Evolutionary conservation across 2,329 filamentous ascomycete genomes (phyloP).

Genomic region (Phialophora expanda): DNA sequence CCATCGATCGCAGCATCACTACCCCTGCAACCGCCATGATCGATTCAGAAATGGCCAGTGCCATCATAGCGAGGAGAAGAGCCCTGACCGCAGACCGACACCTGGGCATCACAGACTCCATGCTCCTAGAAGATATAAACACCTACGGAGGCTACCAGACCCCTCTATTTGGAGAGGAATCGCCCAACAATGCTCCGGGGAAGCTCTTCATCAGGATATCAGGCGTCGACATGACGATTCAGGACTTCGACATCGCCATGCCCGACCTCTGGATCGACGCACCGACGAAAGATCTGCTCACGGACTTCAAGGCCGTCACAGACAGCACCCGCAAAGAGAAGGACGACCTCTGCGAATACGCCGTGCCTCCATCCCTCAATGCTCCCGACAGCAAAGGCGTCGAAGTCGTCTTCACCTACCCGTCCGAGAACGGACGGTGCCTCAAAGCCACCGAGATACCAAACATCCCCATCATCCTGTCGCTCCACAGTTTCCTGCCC

Average conservation of each 20-base stretch:
- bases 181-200: slow-evolving; percentile 38
- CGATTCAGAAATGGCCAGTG: slow-evolving; percentile 44
- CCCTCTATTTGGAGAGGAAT: slow-evolving; percentile 56
- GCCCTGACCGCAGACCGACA: slow-evolving; percentile 55
- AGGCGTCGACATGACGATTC: slow-evolving; percentile 35
- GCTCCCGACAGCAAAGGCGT: slow-evolving; percentile 31
- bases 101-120: slow-evolving; percentile 50
- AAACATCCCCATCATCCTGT: slow-evolving; percentile 45
- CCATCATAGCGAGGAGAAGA: slow-evolving; percentile 55
- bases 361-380: slow-evolving; percentile 34
- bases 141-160: slow-evolving; percentile 61
- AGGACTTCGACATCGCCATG: slow-evolving; percentile 34
- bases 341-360: slow-evolving; percentile 38
- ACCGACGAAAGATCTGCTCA: slow-evolving; percentile 34
- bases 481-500: slow-evolving; percentile 50
- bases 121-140: slow-evolving; percentile 63
- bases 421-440: slow-evolving; percentile 33
- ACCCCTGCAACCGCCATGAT: slow-evolving; percentile 35
- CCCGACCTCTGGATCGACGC: slow-evolving; percentile 40
- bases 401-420: slow-evolving; percentile 39
- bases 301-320: slow-evolving; percentile 35
- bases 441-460: slow-evolving; percentile 34
- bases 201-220: slow-evolving; percentile 44
- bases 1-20: slow-evolving; percentile 34
- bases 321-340: slow-evolving; percentile 22